phyloP scores from a whole-genome alignment of 2,329 filamentous ascomycete genomes.

The Trichoderma harzianum region DNA sequence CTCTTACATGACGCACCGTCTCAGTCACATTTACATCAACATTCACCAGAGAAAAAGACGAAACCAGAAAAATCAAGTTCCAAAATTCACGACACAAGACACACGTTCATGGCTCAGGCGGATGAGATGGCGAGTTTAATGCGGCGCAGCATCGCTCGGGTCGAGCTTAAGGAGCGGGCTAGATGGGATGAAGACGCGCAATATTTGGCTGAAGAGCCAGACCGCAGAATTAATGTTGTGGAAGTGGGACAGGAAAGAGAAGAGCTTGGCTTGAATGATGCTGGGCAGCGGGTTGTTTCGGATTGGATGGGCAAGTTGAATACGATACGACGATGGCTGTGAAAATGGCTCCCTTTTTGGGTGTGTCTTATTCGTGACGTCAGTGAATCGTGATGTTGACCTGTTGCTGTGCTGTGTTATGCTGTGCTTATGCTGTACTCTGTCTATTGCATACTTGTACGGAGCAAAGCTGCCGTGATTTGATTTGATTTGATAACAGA shows the following conservation, averaged over 20 bases:
- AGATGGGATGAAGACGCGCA: conserved; percentile 41
- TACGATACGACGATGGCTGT: neutral
- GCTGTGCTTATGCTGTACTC: neutral
- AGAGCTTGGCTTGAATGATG: conserved; percentile 13
- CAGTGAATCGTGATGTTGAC: neutral
- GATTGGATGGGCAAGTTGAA: conserved; percentile 30
- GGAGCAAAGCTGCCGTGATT: neutral
- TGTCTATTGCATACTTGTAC: neutral
- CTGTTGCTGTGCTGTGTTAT: neutral
- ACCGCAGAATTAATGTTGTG: conserved; percentile 37
- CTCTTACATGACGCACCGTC: conserved; percentile 44
- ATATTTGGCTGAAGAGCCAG: conserved; percentile 33
- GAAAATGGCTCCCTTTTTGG: neutral
- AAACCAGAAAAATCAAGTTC: neutral
- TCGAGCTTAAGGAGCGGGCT: conserved; percentile 43
- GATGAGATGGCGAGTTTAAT: conserved; percentile 46
- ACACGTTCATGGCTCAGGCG: conserved; percentile 48
- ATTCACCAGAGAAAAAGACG: neutral
- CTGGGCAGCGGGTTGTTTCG: conserved; percentile 27
- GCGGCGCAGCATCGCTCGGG: conserved; percentile 45
- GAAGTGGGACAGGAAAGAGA: conserved; percentile 34
- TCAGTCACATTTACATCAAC: no score
- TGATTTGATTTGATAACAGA: neutral
- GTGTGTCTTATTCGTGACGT: neutral
- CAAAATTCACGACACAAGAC: conserved; percentile 18